These are phyloP conservation scores for Mycena crocata DNA, from an alignment of 768 basidiomycete species.

Conservation along the genomic window DNA sequence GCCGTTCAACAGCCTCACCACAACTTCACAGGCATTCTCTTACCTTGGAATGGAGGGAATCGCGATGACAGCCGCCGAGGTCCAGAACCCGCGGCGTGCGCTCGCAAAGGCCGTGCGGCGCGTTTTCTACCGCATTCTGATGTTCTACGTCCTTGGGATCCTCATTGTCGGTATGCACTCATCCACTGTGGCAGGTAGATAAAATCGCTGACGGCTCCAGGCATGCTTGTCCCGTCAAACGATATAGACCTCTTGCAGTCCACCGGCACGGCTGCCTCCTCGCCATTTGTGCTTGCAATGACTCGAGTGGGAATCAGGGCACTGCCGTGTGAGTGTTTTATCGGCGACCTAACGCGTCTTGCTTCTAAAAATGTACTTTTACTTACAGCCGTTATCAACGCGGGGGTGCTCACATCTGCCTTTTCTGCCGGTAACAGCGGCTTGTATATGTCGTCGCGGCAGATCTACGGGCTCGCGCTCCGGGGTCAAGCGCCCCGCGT, in stretches of 20 bases:
- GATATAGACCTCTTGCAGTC: slow-evolving; percentile 50
- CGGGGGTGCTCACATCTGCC: slow-evolving; percentile 66
- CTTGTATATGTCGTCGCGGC: slow-evolving; percentile 57
- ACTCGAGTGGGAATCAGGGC: slow-evolving; percentile 67
- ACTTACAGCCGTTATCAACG: slow-evolving; percentile 61
- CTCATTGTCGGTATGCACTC: slow-evolving; percentile 58
- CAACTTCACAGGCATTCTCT: slow-evolving; percentile 59
- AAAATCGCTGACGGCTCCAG: background rate
- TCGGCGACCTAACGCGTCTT: background rate
- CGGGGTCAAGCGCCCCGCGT: slow-evolving; percentile 51
- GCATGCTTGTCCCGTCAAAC: slow-evolving; percentile 74
- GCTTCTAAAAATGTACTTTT: background rate
- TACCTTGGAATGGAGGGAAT: slow-evolving; percentile 70
- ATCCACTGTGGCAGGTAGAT: background rate
- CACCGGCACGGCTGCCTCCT: slow-evolving; percentile 59
- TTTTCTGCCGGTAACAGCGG: slow-evolving; percentile 71
- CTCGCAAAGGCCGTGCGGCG: slow-evolving; percentile 73
- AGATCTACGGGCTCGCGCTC: slow-evolving; percentile 52
- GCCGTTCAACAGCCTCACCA: background rate
- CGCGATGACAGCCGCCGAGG: slow-evolving; percentile 63
- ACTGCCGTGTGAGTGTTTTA: slow-evolving; percentile 30
- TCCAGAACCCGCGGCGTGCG: slow-evolving; percentile 70
- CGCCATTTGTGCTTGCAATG: slow-evolving; percentile 83
- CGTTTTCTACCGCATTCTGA: slow-evolving; percentile 55
- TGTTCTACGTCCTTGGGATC: slow-evolving; percentile 65